Conservation (phyloP, 164 flowering plant species). For the Vitis amurensis region DNA sequence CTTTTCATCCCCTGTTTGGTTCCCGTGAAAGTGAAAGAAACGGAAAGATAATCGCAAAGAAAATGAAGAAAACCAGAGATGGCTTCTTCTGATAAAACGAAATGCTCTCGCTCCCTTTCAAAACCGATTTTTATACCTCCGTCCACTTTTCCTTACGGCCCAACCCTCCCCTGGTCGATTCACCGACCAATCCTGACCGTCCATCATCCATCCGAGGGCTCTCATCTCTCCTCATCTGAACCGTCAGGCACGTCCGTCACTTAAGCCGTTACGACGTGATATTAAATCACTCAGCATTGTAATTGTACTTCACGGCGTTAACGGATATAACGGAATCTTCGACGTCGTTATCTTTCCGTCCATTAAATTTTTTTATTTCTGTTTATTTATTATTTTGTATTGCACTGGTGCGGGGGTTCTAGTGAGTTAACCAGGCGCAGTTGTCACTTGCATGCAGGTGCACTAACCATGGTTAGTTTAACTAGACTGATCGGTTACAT, state of each 20-base stretch:
- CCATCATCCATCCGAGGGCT: conserved; percentile 19
- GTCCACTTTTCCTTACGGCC: conserved; percentile 14
- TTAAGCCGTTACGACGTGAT: not conserved
- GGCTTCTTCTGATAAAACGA: conserved; percentile 23
- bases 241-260: conserved; percentile 8
- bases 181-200: conserved; percentile 11
- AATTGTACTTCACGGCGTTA: conserved; percentile 6
- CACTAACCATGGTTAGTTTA: conserved; percentile 3
- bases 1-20: not conserved
- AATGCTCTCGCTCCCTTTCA: conserved; percentile 33
- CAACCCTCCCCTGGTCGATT: conserved; percentile 12
- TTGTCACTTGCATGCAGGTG: too few relatives aligned
- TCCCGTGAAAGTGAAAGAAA: conserved; percentile 16
- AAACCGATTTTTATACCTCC: conserved; percentile 26
- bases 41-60: conserved; percentile 11
- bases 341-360: conserved; percentile 7
- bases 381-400: not conserved
- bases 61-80: conserved; percentile 12
- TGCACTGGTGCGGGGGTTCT: not conserved
- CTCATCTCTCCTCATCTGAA: not conserved
- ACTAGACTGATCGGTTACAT: not conserved
- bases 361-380: not conserved
- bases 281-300: not conserved
- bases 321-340: conserved; percentile 17
- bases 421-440: not conserved